These are phyloP conservation scores for Bauhinia variegata DNA, from an alignment of 306 rosid genomes.

Conservation along the genomic window DNA sequence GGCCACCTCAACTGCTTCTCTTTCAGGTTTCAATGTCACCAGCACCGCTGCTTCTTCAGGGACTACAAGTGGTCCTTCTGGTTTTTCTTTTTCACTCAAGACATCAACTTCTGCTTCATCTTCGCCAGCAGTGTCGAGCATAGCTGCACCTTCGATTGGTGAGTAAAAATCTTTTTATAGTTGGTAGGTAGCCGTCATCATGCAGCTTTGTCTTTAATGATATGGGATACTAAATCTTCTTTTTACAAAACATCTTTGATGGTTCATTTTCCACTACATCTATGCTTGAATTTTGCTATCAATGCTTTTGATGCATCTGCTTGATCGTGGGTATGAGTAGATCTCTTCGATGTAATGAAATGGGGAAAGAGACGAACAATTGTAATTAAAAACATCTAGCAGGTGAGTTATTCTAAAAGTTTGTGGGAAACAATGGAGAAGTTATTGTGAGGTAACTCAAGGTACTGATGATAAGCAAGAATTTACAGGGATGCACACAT, in stretches of 20 bases:
- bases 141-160: slow-evolving; percentile 55
- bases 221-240: background rate
- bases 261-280: slow-evolving; percentile 1
- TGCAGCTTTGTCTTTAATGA: background rate
- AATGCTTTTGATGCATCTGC: background rate
- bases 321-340: background rate
- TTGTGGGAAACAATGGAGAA: background rate
- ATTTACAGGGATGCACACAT: slow-evolving; percentile 13
- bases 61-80: slow-evolving; percentile 39
- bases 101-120: slow-evolving; percentile 44
- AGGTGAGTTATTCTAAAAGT: background rate
- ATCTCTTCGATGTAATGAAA: background rate
- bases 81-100: slow-evolving; percentile 52
- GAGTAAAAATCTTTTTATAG: slow-evolving; percentile 21
- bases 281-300: background rate
- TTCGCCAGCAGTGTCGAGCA: slow-evolving; percentile 48
- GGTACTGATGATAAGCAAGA: background rate
- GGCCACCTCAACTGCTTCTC: slow-evolving; percentile 1
- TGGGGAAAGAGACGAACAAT: background rate
- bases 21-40: slow-evolving; percentile 33
- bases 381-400: slow-evolving; percentile 6
- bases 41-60: slow-evolving; percentile 58
- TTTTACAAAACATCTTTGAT: background rate
- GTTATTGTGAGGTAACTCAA: background rate
- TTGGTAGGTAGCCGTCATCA: background rate